Percentiles rank a stretch among this genome's conserved stretches.
Evolutionary conservation across 805 yeast genomes (phyloP).

Genomic region (Lachancea cidri): DNA sequence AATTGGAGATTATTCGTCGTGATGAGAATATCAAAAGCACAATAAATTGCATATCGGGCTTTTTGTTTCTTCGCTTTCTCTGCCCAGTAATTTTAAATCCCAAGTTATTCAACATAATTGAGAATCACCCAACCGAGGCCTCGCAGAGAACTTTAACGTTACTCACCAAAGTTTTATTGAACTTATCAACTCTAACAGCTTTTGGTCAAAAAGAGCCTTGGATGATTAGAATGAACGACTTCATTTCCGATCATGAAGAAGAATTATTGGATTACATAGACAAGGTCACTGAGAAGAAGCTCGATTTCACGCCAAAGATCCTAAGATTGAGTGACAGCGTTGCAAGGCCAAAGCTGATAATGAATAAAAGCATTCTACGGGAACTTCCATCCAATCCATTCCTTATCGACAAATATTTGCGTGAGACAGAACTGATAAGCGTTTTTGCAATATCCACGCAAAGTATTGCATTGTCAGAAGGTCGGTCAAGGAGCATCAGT

Average conservation of each 20-base stretch:
- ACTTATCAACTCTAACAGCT: constrained; percentile 67
- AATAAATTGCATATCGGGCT: constrained; percentile 73
- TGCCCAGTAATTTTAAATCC: constrained; percentile 94
- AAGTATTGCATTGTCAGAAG: constrained; percentile 15
- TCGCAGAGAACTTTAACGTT: constrained; percentile 75
- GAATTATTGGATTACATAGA: constrained; percentile 68
- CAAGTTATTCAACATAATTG: constrained; percentile 68
- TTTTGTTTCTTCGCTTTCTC: constrained; percentile 75
- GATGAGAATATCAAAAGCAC: constrained; percentile 47
- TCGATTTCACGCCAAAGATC: constrained; percentile 57
- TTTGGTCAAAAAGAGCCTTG: constrained; percentile 86
- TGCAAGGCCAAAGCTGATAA: constrained; percentile 48
- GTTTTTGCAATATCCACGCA: constrained; percentile 32
- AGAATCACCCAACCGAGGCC: constrained; percentile 63
- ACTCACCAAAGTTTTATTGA: constrained; percentile 72
- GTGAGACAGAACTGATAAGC: constrained; percentile 54
- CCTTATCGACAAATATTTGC: constrained; percentile 58
- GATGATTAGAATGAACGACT: constrained; percentile 62
- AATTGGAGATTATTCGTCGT: constrained; percentile 53
- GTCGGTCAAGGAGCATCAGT: constrained; percentile 8
- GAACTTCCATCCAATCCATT: constrained; percentile 68
- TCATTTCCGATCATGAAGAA: constrained; percentile 50
- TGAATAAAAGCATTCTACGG: constrained; percentile 45
- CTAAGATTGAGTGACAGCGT: constrained; percentile 53
- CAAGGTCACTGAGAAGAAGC: constrained; percentile 61